phyloP scores from a whole-genome alignment of 257 asterid species.

The Dorcoceras hygrometricum region DNA sequence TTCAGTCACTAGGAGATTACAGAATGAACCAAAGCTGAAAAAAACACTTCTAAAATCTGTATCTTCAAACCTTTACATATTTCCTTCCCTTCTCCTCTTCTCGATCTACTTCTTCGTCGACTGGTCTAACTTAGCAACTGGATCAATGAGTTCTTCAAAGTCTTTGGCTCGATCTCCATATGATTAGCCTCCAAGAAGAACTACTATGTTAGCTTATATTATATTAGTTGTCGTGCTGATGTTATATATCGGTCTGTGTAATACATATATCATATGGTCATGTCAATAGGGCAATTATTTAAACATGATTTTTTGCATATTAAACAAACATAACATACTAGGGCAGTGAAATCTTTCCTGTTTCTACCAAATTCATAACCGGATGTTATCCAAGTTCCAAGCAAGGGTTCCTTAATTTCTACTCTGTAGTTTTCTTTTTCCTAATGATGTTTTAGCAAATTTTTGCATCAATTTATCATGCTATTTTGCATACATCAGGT shows the following conservation, averaged over 20 bases:
- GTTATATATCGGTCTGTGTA: not conserved
- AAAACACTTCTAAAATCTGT: not conserved
- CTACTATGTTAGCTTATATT: constrained; percentile 11
- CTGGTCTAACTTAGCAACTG: constrained; percentile 30
- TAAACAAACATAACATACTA: not conserved
- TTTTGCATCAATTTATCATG: not conserved
- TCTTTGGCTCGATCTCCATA: constrained; percentile 30
- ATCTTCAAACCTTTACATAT: not conserved
- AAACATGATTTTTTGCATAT: not conserved
- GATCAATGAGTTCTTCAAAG: constrained; percentile 45
- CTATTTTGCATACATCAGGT: no score
- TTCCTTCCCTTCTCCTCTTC: constrained; percentile 10
- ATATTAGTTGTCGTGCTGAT: not conserved
- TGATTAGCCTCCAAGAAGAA: constrained; percentile 41
- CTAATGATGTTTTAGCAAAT: not conserved
- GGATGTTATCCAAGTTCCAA: no score
- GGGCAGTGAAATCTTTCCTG: not conserved
- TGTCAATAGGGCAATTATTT: not conserved
- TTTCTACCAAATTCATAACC: not conserved
- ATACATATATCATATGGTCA: not conserved
- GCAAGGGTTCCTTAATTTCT: not conserved
- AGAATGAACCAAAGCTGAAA: not conserved
- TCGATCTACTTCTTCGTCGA: not conserved
- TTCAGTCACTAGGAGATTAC: not conserved
- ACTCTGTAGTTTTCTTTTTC: no score